Evolutionary conservation across 2,329 filamentous ascomycete genomes (phyloP).

Genomic region (Aureobasidium sp.): DNA sequence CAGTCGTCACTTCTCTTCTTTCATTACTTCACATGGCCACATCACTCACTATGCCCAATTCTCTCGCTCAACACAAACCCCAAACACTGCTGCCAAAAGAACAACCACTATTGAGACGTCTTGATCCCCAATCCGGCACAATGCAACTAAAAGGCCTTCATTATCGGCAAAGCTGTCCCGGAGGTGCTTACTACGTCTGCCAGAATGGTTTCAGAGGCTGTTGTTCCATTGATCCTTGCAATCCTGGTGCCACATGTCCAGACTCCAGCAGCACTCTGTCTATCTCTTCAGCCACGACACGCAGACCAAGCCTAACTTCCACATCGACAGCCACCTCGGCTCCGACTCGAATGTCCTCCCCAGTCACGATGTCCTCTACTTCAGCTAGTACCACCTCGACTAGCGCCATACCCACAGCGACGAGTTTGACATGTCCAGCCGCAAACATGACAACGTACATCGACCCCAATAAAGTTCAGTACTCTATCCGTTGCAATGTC

Average conservation of each 20-base stretch:
- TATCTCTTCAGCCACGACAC: neutral
- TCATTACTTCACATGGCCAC: neutral
- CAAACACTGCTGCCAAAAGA: neutral
- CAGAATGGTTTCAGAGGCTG: slow-evolving; percentile 25
- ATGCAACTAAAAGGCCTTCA: slow-evolving; percentile 1
- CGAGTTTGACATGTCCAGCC: slow-evolving; percentile 22
- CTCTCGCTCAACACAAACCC: neutral
- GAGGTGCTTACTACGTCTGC: slow-evolving; percentile 22
- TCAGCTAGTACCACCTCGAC: neutral
- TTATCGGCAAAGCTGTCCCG: slow-evolving; percentile 20
- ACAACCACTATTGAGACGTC: neutral
- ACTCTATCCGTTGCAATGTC: slow-evolving; percentile 24
- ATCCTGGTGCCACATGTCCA: slow-evolving; percentile 18
- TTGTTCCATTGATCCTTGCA: slow-evolving; percentile 24
- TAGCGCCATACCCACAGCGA: slow-evolving; percentile 9
- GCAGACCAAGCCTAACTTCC: neutral
- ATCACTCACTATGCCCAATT: neutral
- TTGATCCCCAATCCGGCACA: neutral
- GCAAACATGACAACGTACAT: slow-evolving; percentile 22
- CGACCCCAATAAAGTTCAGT: slow-evolving; percentile 23
- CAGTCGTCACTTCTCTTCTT: neutral
- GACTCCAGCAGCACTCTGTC: slow-evolving; percentile 10
- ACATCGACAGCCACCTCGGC: neutral
- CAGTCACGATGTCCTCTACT: neutral
- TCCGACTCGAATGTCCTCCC: neutral